A percentile compares a stretch with the other conserved stretches of the same genome.
Conservation (phyloP, 345 rosid species). For the Mercurialis annua region DNA sequence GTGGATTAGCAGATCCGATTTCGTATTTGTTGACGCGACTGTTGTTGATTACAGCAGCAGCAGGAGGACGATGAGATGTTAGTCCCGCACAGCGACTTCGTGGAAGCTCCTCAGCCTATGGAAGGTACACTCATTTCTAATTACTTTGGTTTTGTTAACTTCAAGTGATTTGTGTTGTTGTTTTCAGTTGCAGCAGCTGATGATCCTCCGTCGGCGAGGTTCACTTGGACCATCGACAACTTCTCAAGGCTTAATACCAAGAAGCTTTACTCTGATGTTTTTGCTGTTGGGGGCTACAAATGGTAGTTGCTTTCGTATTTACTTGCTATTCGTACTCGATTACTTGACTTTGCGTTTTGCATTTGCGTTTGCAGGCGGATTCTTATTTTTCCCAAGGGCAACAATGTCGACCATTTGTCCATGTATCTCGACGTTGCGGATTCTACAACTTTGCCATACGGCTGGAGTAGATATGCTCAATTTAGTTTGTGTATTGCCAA, state of each 20-base stretch:
- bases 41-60: slow-evolving; percentile 11
- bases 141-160: background rate
- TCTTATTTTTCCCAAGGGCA: slow-evolving; percentile 46
- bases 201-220: slow-evolving; percentile 41
- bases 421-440: slow-evolving; percentile 47
- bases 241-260: slow-evolving; percentile 37
- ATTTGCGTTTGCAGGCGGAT: slow-evolving; percentile 38
- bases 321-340: too few relatives aligned
- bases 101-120: slow-evolving; percentile 44
- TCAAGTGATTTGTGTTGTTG: background rate
- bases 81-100: slow-evolving; percentile 36
- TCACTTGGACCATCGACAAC: slow-evolving; percentile 44
- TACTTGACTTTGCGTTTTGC: background rate
- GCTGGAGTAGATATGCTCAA: slow-evolving; percentile 50
- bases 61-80: slow-evolving; percentile 42
- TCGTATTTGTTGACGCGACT: too few relatives aligned
- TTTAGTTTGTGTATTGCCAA: slow-evolving; percentile 40
- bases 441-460: slow-evolving; percentile 35
- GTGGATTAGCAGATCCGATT: slow-evolving; percentile 38
- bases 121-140: slow-evolving; percentile 29
- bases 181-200: slow-evolving; percentile 26
- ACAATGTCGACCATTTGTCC: slow-evolving; percentile 39
- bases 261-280: slow-evolving; percentile 41
- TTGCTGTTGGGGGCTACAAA: slow-evolving; percentile 41
- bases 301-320: slow-evolving; percentile 25